Conservation (phyloP, 495 filamentous ascomycete genomes). For the Aspergillus asperescens region DNA sequence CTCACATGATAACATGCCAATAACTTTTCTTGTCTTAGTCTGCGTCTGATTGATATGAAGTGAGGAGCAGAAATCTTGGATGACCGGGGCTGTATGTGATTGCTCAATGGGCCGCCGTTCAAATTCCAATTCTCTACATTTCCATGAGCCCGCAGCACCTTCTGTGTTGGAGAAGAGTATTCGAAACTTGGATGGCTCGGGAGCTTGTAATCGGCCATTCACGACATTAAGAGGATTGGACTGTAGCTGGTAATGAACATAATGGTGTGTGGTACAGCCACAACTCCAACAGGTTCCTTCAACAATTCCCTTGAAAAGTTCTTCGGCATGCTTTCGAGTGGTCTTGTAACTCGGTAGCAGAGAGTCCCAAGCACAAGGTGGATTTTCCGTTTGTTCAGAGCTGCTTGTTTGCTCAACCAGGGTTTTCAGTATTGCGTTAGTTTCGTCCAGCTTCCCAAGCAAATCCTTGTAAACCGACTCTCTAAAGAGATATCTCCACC, state of each 20-base stretch:
- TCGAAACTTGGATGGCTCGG: not conserved
- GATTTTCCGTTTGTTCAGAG: not conserved
- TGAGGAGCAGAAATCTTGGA: constrained; percentile 1
- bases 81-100: constrained; percentile 1
- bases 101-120: constrained; percentile 1
- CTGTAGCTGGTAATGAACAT: constrained; percentile 9
- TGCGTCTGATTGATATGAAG: not conserved
- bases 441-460: not conserved
- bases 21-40: not conserved
- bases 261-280: not conserved
- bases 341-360: constrained; percentile 10
- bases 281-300: constrained; percentile 9
- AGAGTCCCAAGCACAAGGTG: not conserved
- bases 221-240: not conserved
- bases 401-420: constrained; percentile 2
- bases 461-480: constrained; percentile 11
- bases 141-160: not conserved
- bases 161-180: not conserved
- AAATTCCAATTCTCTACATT: constrained; percentile 12
- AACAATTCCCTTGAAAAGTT: constrained; percentile 5
- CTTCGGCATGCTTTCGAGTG: constrained; percentile 7
- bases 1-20: not conserved
- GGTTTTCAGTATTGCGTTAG: constrained; percentile 9
- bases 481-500: no score
- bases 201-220: not conserved